A percentile compares a stretch with the other conserved stretches of the same genome.
phyloP scores from a whole-genome alignment of 441 rosid genomes.

The Omphalea diandra region DNA sequence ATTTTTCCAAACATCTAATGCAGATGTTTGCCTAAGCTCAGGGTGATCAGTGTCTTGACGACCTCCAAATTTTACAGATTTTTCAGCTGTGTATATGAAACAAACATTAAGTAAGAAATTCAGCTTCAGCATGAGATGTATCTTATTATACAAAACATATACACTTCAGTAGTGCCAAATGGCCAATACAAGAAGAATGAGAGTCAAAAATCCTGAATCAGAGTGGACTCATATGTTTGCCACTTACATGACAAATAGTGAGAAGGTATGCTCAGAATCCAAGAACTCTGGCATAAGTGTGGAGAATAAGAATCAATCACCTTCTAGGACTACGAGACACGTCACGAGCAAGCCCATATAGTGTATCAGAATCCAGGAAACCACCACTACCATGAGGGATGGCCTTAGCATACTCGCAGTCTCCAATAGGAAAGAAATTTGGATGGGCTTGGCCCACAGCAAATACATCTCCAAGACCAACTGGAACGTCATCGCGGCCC shows the following conservation, averaged over 20 bases:
- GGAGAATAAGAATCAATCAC: constrained; percentile 18
- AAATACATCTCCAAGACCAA: constrained; percentile 57
- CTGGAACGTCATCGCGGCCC: constrained; percentile 77
- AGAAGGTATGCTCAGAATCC: too few species aligned
- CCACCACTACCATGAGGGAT: constrained; percentile 72
- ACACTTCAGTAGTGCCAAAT: too few species aligned
- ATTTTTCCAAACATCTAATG: constrained; percentile 18
- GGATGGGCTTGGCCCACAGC: constrained; percentile 52
- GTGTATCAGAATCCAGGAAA: constrained; percentile 67
- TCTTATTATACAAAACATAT: too few species aligned
- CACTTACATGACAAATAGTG: too few species aligned
- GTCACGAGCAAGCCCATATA: constrained; percentile 62
- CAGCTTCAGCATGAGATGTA: too few species aligned
- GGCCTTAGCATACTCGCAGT: constrained; percentile 56
- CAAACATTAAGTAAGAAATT: background rate
- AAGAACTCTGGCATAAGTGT: background rate
- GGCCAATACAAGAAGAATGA: too few species aligned
- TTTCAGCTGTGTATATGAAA: constrained; percentile 26
- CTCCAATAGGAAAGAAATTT: constrained; percentile 41
- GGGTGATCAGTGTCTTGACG: constrained; percentile 23
- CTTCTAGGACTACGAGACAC: constrained; percentile 70
- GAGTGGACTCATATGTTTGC: background rate
- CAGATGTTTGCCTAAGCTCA: constrained; percentile 10
- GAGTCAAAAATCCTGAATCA: background rate
- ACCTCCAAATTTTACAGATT: constrained; percentile 22